Conservation (phyloP, 495 filamentous ascomycete species). For the Xylaria scruposa region DNA sequence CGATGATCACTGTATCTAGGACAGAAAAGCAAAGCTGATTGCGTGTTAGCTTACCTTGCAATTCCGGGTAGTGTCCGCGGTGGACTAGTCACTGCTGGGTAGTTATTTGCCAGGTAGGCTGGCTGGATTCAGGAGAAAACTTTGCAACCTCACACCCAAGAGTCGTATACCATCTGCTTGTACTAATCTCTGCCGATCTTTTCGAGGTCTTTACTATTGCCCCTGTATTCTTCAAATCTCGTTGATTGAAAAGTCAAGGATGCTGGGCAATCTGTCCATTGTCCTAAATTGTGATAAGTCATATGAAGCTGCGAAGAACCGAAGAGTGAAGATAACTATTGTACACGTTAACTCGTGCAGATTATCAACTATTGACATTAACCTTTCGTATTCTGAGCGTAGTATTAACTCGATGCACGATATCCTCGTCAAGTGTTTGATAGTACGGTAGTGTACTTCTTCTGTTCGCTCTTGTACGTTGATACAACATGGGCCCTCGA, state of each 20-base stretch:
- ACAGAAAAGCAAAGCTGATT: background rate
- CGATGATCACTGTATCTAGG: background rate
- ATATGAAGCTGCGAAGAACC: background rate
- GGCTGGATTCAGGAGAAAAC: background rate
- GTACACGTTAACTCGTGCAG: background rate
- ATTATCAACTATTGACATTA: background rate
- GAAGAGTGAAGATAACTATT: background rate
- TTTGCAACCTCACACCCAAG: background rate
- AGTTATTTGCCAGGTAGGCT: background rate
- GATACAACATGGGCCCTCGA: background rate
- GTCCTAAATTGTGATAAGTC: background rate
- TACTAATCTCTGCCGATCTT: background rate
- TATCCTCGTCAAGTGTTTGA: background rate
- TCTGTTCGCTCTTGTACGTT: background rate
- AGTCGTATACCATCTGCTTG: background rate
- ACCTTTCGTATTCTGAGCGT: background rate
- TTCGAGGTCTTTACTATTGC: background rate
- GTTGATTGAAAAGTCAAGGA: background rate
- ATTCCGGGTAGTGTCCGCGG: conserved; percentile 6
- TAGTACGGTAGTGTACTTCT: background rate
- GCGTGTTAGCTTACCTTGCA: background rate
- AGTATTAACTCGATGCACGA: background rate
- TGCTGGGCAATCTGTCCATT: background rate
- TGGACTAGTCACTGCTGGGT: background rate
- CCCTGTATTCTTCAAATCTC: background rate